Conservation (phyloP, 371 early-diverging fungal species). For the Mortierella sp. region DNA sequence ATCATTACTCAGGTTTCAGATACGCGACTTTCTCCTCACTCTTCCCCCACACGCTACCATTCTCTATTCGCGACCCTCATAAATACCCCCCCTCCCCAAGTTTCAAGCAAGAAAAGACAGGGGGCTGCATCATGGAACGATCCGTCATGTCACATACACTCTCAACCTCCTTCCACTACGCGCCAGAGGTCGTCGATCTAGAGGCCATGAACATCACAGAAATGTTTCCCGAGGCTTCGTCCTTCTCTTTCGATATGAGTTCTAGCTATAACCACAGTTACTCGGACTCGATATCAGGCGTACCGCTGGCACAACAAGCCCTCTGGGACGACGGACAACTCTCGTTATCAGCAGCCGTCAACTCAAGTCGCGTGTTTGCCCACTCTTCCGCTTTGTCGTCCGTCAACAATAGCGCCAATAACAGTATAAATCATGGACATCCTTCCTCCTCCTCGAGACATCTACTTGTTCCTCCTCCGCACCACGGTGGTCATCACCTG, state of each 20-base stretch:
- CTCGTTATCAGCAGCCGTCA: constrained; percentile 24
- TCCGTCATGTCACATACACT: constrained; percentile 21
- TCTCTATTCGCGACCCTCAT: neutral
- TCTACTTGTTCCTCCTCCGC: constrained; percentile 18
- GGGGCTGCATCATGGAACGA: neutral
- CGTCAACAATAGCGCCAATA: constrained; percentile 49
- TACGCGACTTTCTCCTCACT: neutral
- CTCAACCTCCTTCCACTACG: constrained; percentile 42
- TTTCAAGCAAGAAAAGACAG: constrained; percentile 2
- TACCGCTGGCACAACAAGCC: constrained; percentile 42
- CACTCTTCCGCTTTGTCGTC: constrained; percentile 25
- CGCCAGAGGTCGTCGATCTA: constrained; percentile 45
- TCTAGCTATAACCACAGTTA: constrained; percentile 42
- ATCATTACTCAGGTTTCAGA: neutral
- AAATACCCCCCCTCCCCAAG: no score
- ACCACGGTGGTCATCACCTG: constrained; percentile 20
- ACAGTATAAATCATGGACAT: constrained; percentile 35
- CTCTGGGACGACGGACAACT: constrained; percentile 54
- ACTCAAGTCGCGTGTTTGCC: constrained; percentile 26
- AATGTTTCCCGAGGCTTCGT: constrained; percentile 47
- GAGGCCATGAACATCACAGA: constrained; percentile 54
- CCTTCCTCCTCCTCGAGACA: constrained; percentile 11
- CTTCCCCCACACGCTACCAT: neutral
- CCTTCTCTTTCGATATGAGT: constrained; percentile 45
- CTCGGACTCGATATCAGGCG: constrained; percentile 47